phyloP scores from a whole-genome alignment of 768 basidiomycete species.

The Crucibulum laeve region DNA sequence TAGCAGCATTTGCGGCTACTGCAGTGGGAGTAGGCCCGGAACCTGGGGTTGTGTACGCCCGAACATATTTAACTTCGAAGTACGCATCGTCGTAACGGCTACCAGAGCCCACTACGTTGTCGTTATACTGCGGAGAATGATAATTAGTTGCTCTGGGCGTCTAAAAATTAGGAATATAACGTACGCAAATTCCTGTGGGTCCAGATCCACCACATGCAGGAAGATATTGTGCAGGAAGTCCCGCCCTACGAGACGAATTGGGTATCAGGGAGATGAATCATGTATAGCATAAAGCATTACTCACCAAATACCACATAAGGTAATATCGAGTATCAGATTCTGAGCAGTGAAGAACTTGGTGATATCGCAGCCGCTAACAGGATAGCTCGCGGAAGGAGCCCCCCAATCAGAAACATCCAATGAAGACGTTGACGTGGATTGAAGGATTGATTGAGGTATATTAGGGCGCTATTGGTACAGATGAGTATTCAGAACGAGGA shows the following conservation, averaged over 20 bases:
- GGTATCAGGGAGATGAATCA: not conserved
- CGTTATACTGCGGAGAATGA: constrained; percentile 32
- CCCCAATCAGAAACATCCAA: constrained; percentile 39
- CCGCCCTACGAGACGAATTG: constrained; percentile 30
- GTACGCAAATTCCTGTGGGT: constrained; percentile 29
- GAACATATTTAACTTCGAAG: constrained; percentile 66
- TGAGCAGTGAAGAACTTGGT: constrained; percentile 38
- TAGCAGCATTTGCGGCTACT: constrained; percentile 3
- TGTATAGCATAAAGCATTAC: constrained; percentile 2
- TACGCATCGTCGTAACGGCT: constrained; percentile 41
- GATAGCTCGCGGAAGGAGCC: constrained; percentile 34
- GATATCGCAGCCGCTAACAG: constrained; percentile 35
- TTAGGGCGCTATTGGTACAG: constrained; percentile 25
- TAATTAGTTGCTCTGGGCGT: not conserved
- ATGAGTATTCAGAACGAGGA: constrained; percentile 6
- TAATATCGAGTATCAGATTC: constrained; percentile 48
- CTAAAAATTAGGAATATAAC: constrained; percentile 3
- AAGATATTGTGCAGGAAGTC: constrained; percentile 32
- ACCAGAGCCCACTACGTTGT: constrained; percentile 44
- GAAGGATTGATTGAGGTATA: constrained; percentile 29
- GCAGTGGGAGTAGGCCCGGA: not conserved
- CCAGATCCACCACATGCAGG: constrained; percentile 29
- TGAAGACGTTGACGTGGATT: constrained; percentile 22
- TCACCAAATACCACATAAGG: constrained; percentile 45
- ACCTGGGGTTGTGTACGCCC: constrained; percentile 21